Conservation (phyloP, 2,329 filamentous ascomycete species). For the Epichloe aotearoae region DNA sequence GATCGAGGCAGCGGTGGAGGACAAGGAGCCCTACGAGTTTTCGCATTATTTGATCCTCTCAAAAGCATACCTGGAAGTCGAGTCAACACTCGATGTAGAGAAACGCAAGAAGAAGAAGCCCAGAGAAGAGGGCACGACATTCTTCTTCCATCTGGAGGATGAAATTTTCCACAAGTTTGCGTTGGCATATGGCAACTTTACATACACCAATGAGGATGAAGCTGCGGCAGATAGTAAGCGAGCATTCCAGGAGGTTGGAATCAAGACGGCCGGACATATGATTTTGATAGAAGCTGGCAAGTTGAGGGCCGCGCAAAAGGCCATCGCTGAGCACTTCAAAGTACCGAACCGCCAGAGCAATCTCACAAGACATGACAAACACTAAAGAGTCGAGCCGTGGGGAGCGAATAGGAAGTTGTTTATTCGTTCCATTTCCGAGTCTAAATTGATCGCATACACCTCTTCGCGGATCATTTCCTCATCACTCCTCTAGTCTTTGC, state of each 20-base stretch:
- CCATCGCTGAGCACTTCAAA: constrained; percentile 60
- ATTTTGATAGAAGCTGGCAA: constrained; percentile 72
- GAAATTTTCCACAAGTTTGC: constrained; percentile 74
- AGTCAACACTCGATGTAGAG: constrained; percentile 62
- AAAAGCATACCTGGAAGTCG: constrained; percentile 84
- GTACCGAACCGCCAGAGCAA: not conserved
- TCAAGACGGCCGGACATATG: constrained; percentile 72
- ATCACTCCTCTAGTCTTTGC: constrained; percentile 55
- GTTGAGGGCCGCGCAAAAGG: constrained; percentile 64
- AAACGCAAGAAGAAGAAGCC: constrained; percentile 49
- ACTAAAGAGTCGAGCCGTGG: too few species aligned
- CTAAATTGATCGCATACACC: not conserved
- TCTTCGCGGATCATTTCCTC: not conserved
- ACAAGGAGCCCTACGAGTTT: constrained; percentile 86
- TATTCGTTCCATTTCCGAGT: too few species aligned
- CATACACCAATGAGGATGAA: constrained; percentile 72
- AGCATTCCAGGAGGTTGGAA: constrained; percentile 85
- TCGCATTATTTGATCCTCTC: constrained; percentile 85
- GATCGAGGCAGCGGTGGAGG: constrained; percentile 74
- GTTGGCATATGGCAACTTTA: constrained; percentile 53
- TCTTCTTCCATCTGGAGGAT: constrained; percentile 94
- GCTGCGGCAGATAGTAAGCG: constrained; percentile 80
- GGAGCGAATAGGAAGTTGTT: too few species aligned
- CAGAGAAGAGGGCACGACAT: constrained; percentile 47
- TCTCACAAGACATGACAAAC: too few species aligned